Base-by-base conservation (phyloP, 192 early-diverging fungal species). In the Umbelopsis sp. region DNA sequence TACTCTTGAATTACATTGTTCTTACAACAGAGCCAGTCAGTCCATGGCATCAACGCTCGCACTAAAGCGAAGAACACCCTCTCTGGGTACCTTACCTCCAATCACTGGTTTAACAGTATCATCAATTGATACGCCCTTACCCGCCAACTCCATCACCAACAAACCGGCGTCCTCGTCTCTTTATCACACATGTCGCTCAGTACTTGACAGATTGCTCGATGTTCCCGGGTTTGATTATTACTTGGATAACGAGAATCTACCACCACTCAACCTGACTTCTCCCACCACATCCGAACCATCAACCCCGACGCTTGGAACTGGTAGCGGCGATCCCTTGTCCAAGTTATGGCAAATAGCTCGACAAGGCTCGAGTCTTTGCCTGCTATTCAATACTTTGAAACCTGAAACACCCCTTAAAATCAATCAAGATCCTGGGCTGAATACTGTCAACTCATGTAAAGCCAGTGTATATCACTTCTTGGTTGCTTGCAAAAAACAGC, bases 381-480 rank as follows among this genome's bases (percentile, higher is more conserved):
- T 82, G 20, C 79, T 93, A 47, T 93, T 86, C 81, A 93, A 93
- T 72, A 87, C 88, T 45, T 75, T 92, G 8, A 74, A 81, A 48
- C 89, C 91, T 13, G 73, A 75, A 70, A 84, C 86, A 78, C 87
- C 80, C n/a, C 76, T 91, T 68, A 84, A 82, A 51, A 78, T 85
- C 66, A 84, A 85, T 25, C 73, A 81, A 33, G 74, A 85, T 67
- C 81, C 85, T 44, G 80, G 77, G n/a, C 80, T 84, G 71, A 86
- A 78, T 58, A 74, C 78, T 15, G 44, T 81, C 58, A 92, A 93
- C 44, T 82, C 88, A 68, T 91, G 89, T 78, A 95, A 98, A 75
- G 89, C 91, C 52, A 87, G 84, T 22, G 91, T 97, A 49, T 95
- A 91, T 79, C 84, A 88, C 66, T 98, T 98, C 81, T 71, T 97